These are phyloP conservation scores for Papiliotrema fonsecae DNA, from an alignment of 1,284 basidiomycete species.

Conservation along the genomic window DNA sequence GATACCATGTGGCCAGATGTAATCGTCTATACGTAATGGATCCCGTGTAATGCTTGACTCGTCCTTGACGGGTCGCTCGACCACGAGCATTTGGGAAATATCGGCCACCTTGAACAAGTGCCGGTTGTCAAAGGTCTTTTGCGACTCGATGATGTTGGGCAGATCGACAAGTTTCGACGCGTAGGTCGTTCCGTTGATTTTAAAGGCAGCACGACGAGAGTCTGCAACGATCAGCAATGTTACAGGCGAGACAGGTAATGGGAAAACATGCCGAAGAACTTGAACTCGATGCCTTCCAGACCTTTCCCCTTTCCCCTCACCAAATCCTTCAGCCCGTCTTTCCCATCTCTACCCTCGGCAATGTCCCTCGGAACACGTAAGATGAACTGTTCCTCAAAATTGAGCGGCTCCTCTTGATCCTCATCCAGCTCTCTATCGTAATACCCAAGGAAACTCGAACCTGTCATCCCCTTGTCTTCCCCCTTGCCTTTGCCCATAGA, in stretches of 20 bases:
- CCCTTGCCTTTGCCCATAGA: slow-evolving; percentile 15
- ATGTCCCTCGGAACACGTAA: slow-evolving; percentile 74
- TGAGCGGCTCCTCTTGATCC: slow-evolving; percentile 77
- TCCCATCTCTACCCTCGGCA: slow-evolving; percentile 37
- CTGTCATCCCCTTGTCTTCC: slow-evolving; percentile 8
- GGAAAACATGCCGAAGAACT: slow-evolving; percentile 77
- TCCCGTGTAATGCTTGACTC: slow-evolving; percentile 56
- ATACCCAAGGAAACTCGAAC: slow-evolving; percentile 72
- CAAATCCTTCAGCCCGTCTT: no score
- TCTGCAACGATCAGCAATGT: slow-evolving; percentile 55
- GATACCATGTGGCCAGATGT: slow-evolving; percentile 94
- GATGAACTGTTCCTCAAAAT: slow-evolving; percentile 97
- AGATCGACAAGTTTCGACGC: slow-evolving; percentile 93
- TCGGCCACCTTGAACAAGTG: slow-evolving; percentile 99
- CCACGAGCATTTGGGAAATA: slow-evolving; percentile 89
- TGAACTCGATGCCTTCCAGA: slow-evolving; percentile 87
- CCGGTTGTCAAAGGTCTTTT: slow-evolving; percentile 94
- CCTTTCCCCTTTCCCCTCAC: slow-evolving; percentile 75
- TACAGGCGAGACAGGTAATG: background rate
- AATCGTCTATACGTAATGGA: slow-evolving; percentile 87
- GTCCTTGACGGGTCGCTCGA: slow-evolving; percentile 68
- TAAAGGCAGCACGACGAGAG: slow-evolving; percentile 84
- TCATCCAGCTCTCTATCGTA: slow-evolving; percentile 95
- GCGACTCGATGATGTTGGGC: slow-evolving; percentile 88
- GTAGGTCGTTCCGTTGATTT: slow-evolving; percentile 75